Conservation (phyloP, 805 yeast genomes). For the Torulaspora delbrueckii region DNA sequence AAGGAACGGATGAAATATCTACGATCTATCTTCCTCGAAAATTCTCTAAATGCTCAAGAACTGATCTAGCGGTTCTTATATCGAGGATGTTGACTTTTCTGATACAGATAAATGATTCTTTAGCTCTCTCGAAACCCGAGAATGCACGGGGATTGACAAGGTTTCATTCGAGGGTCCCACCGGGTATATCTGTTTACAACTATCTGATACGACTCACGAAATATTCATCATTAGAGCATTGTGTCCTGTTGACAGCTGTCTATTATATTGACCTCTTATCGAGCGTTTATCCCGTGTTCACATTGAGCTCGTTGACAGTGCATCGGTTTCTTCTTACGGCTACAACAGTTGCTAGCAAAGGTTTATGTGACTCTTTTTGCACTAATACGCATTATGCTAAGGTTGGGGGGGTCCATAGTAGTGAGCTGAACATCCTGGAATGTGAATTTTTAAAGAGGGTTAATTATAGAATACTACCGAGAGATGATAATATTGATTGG, state of each 20-base stretch:
- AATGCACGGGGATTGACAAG: conserved; percentile 52
- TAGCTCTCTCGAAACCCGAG: conserved; percentile 1
- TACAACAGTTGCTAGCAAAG: conserved; percentile 85
- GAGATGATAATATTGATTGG: conserved; percentile 39
- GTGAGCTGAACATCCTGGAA: conserved; percentile 81
- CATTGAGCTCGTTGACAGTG: conserved; percentile 85
- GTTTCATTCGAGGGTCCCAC: conserved; percentile 92
- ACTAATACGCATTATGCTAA: conserved; percentile 91
- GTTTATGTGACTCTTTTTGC: conserved; percentile 88
- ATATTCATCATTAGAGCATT: conserved; percentile 80
- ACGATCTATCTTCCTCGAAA: conserved; percentile 29
- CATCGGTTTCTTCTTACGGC: conserved; percentile 89
- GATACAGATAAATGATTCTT: conserved; percentile 63
- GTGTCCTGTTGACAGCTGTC: conserved; percentile 75
- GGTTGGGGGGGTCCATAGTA: conserved; percentile 86
- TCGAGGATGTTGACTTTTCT: conserved; percentile 76
- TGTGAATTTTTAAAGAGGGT: conserved; percentile 80
- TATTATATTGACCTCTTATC: conserved; percentile 86
- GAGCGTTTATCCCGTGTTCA: conserved; percentile 70
- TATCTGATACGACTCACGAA: conserved; percentile 73
- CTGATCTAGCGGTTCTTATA: conserved; percentile 65
- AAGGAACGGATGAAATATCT: conserved; percentile 12
- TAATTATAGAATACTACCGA: conserved; percentile 69
- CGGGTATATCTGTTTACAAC: conserved; percentile 73
- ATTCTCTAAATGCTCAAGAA: conserved; percentile 62